Conservation (phyloP, 1,284 basidiomycete species). For the Afroboletus lepidellus region DNA sequence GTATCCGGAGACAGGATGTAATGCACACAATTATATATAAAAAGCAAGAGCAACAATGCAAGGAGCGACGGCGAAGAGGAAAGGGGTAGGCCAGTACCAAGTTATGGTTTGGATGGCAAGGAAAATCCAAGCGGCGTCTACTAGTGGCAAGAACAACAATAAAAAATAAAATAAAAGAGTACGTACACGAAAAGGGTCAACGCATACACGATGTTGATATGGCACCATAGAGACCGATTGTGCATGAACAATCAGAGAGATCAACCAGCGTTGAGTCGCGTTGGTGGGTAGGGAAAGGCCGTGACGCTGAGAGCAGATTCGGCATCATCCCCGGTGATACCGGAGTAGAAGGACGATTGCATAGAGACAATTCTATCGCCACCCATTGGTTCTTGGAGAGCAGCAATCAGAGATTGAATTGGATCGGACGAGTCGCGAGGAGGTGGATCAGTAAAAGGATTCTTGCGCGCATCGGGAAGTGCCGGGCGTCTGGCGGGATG, state of each 20-base stretch:
- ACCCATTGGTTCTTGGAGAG: slow-evolving; percentile 48
- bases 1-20: slow-evolving; percentile 7
- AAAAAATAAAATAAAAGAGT: slow-evolving; percentile 1
- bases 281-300: slow-evolving; percentile 32
- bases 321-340: slow-evolving; percentile 21
- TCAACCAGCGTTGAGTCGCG: slow-evolving; percentile 11
- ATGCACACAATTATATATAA: slow-evolving; percentile 18
- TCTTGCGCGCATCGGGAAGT: slow-evolving; percentile 31
- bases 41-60: slow-evolving; percentile 9
- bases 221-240: neutral
- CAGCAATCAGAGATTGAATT: slow-evolving; percentile 60
- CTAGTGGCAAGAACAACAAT: slow-evolving; percentile 4
- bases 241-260: neutral
- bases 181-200: slow-evolving; percentile 12
- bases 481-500: slow-evolving; percentile 26
- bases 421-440: slow-evolving; percentile 10
- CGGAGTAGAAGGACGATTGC: slow-evolving; percentile 41
- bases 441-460: slow-evolving; percentile 38
- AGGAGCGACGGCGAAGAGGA: slow-evolving; percentile 19
- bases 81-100: slow-evolving; percentile 20
- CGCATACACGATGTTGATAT: slow-evolving; percentile 12
- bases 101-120: slow-evolving; percentile 15
- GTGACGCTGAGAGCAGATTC: slow-evolving; percentile 29
- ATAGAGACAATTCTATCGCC: slow-evolving; percentile 47
- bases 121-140: slow-evolving; percentile 6